Evolutionary conservation across 192 early-diverging fungal species (phyloP), one percentile per base, ranked within the genome.

Genomic region (Umbelopsis isabellina): DNA sequence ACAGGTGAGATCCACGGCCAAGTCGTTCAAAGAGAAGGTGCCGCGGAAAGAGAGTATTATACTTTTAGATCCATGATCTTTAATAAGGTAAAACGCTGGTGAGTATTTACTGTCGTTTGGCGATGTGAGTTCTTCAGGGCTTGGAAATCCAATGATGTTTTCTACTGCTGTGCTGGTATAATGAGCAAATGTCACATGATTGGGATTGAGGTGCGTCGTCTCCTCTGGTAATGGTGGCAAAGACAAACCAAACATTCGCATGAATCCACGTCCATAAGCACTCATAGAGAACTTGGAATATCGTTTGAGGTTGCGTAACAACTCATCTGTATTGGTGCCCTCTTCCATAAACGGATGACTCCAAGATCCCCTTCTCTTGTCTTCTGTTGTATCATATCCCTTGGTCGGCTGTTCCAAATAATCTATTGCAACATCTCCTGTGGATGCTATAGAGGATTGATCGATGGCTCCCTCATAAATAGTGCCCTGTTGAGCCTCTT

Each of bases 1-100:
- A 69, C 84, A 85, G 2, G 82, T 82, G 46, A 85, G 47, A 58
- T 85, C 84, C 25, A 85, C 77, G 49, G 81, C 80, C 23, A 83
- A 46, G 47, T 85, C 84, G 35, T 83, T 72, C 46, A 85, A 65
- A 4, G 82, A 82, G 48, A 79, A 78, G n/a, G 84, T 85, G 6
- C 84, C 84, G 15, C 84, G 55, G 21, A 85, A 49, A n/a, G 81
- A 80, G 23, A 85, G 48, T 16, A 85, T 81, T 46, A 85, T 78
- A 47, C 72, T 72, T 45, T 74, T 75, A 23, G 82, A 71, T 12
- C 75, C 73, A 21, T 79, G 73, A 41, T 85, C 84, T 33, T 76
- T 73, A 66, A 85, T 71, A 37, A 85, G 65, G 41, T 80, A 83
- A 66, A 80, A 85, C 2, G 82, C 75, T 12, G 84, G 84, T 23